phyloP scores from a whole-genome alignment of 345 rosid species.

The Hypericum androsaemum region DNA sequence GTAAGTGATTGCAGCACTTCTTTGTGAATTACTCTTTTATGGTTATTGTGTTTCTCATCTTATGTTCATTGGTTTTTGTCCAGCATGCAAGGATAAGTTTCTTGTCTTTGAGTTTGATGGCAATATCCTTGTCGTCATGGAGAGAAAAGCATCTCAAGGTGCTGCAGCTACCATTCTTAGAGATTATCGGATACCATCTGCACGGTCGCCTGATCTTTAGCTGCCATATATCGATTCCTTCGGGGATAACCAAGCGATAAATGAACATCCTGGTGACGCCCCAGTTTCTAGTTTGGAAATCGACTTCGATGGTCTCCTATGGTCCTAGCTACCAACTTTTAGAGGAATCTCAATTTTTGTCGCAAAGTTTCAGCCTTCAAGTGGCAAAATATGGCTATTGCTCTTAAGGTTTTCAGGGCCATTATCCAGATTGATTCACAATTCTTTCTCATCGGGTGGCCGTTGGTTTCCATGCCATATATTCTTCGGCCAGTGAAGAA shows the following conservation, averaged over 20 bases:
- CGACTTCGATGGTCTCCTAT: constrained; percentile 34
- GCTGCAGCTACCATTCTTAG: constrained; percentile 58
- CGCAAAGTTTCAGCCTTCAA: background rate
- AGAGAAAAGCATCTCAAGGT: constrained; percentile 55
- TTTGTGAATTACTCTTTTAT: background rate
- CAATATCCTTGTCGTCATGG: constrained; percentile 73
- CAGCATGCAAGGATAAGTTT: constrained; percentile 67
- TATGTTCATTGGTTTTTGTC: constrained; percentile 5
- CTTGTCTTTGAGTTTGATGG: constrained; percentile 86
- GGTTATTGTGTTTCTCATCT: background rate
- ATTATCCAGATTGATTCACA: background rate
- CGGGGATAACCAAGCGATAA: constrained; percentile 32
- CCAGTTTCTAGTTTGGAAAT: constrained; percentile 71
- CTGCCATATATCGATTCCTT: constrained; percentile 55
- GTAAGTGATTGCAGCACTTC: constrained; percentile 30
- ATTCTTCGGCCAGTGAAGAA: constrained; percentile 5
- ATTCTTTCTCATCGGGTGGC: background rate
- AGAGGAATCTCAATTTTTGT: background rate
- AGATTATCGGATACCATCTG: constrained; percentile 82
- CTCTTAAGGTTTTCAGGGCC: background rate
- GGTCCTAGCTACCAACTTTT: constrained; percentile 38
- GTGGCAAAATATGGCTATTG: constrained; percentile 5
- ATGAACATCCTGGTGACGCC: constrained; percentile 46
- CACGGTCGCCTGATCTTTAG: constrained; percentile 70
- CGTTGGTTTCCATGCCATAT: background rate